These are phyloP conservation scores for Pseudomicrostroma phylloplanum DNA, from an alignment of 1,284 basidiomycete genomes.

Conservation along the genomic window DNA sequence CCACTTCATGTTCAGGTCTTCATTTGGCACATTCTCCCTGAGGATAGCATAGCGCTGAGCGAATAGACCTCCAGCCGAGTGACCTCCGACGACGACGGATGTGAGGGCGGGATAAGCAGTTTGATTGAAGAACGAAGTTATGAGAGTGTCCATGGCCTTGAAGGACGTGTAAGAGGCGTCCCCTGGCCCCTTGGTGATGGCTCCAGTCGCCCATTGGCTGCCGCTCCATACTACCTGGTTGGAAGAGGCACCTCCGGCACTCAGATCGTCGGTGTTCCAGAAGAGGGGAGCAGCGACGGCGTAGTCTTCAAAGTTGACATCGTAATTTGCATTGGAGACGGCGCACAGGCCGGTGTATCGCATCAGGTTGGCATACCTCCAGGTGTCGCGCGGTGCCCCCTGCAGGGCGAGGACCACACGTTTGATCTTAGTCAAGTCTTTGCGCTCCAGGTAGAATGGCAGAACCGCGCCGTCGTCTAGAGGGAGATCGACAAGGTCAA, in stretches of 20 bases:
- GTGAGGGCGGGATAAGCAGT: constrained; percentile 33
- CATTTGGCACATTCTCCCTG: constrained; percentile 21
- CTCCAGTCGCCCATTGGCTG: constrained; percentile 27
- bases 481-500: constrained; percentile 25
- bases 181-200: constrained; percentile 26
- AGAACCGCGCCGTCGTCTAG: not conserved
- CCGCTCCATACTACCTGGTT: constrained; percentile 29
- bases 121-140: constrained; percentile 36
- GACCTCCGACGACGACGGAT: constrained; percentile 38
- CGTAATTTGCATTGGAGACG: constrained; percentile 9
- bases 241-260: constrained; percentile 27
- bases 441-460: constrained; percentile 7
- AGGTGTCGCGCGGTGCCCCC: constrained; percentile 13
- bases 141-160: constrained; percentile 32
- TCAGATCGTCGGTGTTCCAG: constrained; percentile 24
- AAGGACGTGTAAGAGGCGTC: constrained; percentile 24
- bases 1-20: constrained; percentile 28
- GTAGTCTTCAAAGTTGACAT: constrained; percentile 14
- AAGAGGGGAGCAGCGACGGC: constrained; percentile 35
- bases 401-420: constrained; percentile 16
- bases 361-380: constrained; percentile 10
- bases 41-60: constrained; percentile 44
- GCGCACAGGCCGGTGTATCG: constrained; percentile 16
- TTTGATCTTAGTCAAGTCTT: constrained; percentile 15
- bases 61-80: constrained; percentile 38